Evolutionary conservation across 1,284 basidiomycete species (phyloP).

Genomic region (Moniliophthora roreri): DNA sequence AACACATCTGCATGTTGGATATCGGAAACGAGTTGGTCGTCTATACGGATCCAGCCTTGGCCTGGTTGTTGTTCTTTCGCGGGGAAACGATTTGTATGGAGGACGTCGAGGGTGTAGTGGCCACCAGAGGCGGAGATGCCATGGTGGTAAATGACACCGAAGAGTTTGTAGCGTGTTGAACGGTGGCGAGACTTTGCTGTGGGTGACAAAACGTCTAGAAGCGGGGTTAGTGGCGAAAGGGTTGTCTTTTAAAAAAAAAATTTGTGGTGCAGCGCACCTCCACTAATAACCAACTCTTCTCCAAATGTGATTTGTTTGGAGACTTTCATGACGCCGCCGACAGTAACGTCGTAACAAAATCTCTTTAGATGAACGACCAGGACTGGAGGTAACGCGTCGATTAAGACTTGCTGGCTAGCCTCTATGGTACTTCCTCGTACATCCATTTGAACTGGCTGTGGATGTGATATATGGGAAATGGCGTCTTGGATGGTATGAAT

Average conservation of each 20-base stretch:
- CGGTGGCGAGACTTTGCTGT: slow-evolving; percentile 47
- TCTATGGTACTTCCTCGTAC: slow-evolving; percentile 64
- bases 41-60: slow-evolving; percentile 88
- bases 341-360: slow-evolving; percentile 84
- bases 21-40: slow-evolving; percentile 87
- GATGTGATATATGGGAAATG: slow-evolving; percentile 74
- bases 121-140: slow-evolving; percentile 89
- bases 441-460: slow-evolving; percentile 82
- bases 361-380: slow-evolving; percentile 92
- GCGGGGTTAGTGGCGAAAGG: too few species aligned
- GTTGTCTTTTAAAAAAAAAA: too few species aligned
- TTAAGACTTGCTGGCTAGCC: slow-evolving; percentile 85
- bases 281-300: slow-evolving; percentile 74
- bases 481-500: slow-evolving; percentile 86
- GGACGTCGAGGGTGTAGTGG: slow-evolving; percentile 93
- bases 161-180: slow-evolving; percentile 76
- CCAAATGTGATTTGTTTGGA: slow-evolving; percentile 82
- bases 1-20: slow-evolving; percentile 81
- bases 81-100: slow-evolving; percentile 70
- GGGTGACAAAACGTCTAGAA: slow-evolving; percentile 64
- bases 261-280: slow-evolving; percentile 48
- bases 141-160: slow-evolving; percentile 94
- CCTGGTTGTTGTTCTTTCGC: slow-evolving; percentile 26
- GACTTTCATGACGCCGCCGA: slow-evolving; percentile 84
- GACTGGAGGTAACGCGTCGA: slow-evolving; percentile 85